Conservation (phyloP, 2,329 filamentous ascomycete species). For the Aspergillus sp. region DNA sequence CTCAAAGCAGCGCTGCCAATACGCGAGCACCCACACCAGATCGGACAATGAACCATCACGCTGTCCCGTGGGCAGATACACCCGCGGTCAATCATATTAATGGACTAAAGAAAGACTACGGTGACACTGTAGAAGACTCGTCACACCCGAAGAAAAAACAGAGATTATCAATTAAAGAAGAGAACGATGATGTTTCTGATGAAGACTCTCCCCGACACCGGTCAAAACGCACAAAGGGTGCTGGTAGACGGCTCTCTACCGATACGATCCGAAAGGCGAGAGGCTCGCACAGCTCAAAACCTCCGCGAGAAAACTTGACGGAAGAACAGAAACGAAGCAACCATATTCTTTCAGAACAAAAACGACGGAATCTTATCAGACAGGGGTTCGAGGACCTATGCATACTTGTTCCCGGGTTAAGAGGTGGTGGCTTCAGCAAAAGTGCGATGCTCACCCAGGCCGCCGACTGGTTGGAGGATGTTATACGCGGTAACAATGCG, state of each 20-base stretch:
- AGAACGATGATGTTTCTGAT: conserved; percentile 38
- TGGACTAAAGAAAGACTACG: conserved; percentile 16
- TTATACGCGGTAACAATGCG: conserved; percentile 67
- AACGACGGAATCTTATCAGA: conserved; percentile 77
- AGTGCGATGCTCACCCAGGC: conserved; percentile 74
- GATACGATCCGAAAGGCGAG: conserved; percentile 38
- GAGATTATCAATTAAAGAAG: conserved; percentile 38
- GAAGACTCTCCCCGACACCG: conserved; percentile 36
- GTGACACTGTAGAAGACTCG: conserved; percentile 22
- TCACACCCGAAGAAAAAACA: conserved; percentile 34
- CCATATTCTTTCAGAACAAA: conserved; percentile 85
- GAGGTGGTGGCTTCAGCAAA: conserved; percentile 76
- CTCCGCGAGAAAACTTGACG: conserved; percentile 61
- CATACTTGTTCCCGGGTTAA: conserved; percentile 72
- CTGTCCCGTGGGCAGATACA: conserved; percentile 18
- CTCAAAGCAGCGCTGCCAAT: conserved; percentile 58
- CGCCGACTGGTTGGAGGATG: conserved; percentile 73
- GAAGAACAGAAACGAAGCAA: conserved; percentile 83
- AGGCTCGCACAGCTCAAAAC: conserved; percentile 30
- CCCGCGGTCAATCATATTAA: conserved; percentile 9
- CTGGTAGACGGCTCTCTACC: conserved; percentile 36
- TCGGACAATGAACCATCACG: conserved; percentile 20
- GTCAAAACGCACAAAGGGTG: conserved; percentile 52
- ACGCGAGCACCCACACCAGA: conserved; percentile 61
- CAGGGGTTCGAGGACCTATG: conserved; percentile 80